Evolutionary conservation across 2,329 filamentous ascomycete genomes (phyloP), one percentile per base, ranked within the genome.

Genomic region (Phymatotrichopsis omnivora): DNA sequence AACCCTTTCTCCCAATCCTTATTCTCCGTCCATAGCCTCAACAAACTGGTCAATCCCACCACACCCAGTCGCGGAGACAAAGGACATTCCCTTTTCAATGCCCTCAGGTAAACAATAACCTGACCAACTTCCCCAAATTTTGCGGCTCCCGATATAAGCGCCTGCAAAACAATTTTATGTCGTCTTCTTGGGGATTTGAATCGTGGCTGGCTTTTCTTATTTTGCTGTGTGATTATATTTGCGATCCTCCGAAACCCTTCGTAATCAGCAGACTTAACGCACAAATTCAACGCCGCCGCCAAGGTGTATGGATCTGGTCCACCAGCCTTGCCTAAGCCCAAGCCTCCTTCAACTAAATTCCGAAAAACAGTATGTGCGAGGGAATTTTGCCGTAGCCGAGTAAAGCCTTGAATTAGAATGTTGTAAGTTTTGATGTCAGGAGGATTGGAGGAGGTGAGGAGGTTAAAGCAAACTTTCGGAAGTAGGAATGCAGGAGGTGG

Each of bases 351-450:
- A 3, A 53, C 30, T 28, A 54, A 33, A 22, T 38, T 36, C n/a
- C 37, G 52, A 16, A 75, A 65, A 24, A 80, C 66, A n/a, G 66
- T 57, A 28, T 75, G 66, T 3, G 73, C 69, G 14, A 80, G 63
- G 28, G 65, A 62, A 44, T 70, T 65, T 41, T 70, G 64, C 22
- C 68, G 65, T 4, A 70, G 60, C 24, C 68, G 66, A 41, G 72
- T 69, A 39, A 89, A 76, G n/a, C 74, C 73, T n/a, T 73, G 61
- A 2, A 89, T 71, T 20, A 91, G 68, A 10, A 72, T 70, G 58
- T 86, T 86, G 65, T 78, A 85, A 3, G 78, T 85, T 53, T 76
- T 69, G 27, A 82, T 71, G 51, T 75, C 75, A 0, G 82, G 80
- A 0, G 76, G 73, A 14, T 74, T 67, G 2, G 70, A 61, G 2